Evolutionary conservation across 805 yeast species (phyloP), one percentile per base, ranked within the genome.

Genomic region (Peterozyma toletana): DNA sequence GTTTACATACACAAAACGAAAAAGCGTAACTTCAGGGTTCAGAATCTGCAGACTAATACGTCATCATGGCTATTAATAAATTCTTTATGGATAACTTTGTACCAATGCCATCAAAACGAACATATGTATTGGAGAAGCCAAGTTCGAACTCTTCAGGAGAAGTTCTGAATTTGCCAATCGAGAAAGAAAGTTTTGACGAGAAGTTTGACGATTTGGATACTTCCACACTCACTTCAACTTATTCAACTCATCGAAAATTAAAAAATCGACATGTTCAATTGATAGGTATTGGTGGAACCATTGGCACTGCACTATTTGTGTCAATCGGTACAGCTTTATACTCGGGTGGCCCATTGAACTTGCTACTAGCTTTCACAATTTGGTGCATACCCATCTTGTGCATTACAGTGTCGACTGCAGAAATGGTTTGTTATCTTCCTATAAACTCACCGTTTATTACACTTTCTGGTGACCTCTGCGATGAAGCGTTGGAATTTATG

Each of bases 261-360:
- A 47, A 58, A 42, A 64, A 64, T 29, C 55, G 76, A 46, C 78
- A 73, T 51, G 69, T 72, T 30, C 75, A 70, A 50, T 58, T 73
- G 44, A 59, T 73, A 35, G 77, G 74, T 14, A 70, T 73, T 31
- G 75, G 75, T n/a, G 75, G 75, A 39, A 70, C 75, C 10, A 69
- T 71, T 40, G 77, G 77, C 18, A 67, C 71, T 3, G 74, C 69
- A 7, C 54, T 71, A 29, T 71, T 70, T 42, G 74, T 71, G 30
- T 60, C 70, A 30, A 62, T 70, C 30, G 71, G 73, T 7, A 55
- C 62, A 15, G 66, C 66, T 3, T 58, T 71, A 27, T 56, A 57
- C 21, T 53, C 57, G 27, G 65, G 66, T 35, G 78, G 77, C 5
- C 75, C 77, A 1, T 55, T 69, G 21, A 60, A 63, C 31, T 54